Evolutionary conservation across 108 stramenopile species (phyloP).

Genomic region (Skeletonema tropicum): DNA sequence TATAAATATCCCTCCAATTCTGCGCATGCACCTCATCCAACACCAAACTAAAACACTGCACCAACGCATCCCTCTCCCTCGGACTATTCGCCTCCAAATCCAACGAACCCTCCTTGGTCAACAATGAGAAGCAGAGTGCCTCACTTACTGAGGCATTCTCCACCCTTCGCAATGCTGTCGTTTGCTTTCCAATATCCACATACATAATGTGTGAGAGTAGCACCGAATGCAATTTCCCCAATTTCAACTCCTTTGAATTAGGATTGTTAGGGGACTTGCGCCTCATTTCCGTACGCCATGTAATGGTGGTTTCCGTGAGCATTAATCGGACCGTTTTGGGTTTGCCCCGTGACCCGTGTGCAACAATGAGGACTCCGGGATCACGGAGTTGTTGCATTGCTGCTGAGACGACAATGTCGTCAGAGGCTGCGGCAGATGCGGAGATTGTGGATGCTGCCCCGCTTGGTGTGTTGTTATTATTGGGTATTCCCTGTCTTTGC

Average conservation of each 20-base stretch:
- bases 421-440: constrained; percentile 41
- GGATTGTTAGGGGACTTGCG: constrained; percentile 60
- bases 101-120: constrained; percentile 87
- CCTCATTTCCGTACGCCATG: constrained; percentile 85
- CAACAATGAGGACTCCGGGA: constrained; percentile 73
- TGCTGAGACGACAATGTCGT: constrained; percentile 79
- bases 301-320: constrained; percentile 78
- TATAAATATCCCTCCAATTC: constrained; percentile 90
- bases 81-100: constrained; percentile 84
- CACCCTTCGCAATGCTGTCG: constrained; percentile 81
- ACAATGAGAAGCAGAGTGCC: constrained; percentile 76
- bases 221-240: constrained; percentile 87
- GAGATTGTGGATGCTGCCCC: constrained; percentile 36
- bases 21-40: constrained; percentile 90
- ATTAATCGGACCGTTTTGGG: constrained; percentile 85
- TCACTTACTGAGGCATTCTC: constrained; percentile 82
- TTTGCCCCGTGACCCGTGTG: constrained; percentile 83
- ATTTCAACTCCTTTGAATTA: constrained; percentile 46
- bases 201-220: constrained; percentile 88
- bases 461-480: constrained; percentile 22
- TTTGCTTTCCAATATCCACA: constrained; percentile 88
- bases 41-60: constrained; percentile 80
- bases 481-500: neutral
- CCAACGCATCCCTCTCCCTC: constrained; percentile 81
- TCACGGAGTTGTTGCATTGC: constrained; percentile 85